Conservation (phyloP, 495 filamentous ascomycete species). For the Neurospora sp. region DNA sequence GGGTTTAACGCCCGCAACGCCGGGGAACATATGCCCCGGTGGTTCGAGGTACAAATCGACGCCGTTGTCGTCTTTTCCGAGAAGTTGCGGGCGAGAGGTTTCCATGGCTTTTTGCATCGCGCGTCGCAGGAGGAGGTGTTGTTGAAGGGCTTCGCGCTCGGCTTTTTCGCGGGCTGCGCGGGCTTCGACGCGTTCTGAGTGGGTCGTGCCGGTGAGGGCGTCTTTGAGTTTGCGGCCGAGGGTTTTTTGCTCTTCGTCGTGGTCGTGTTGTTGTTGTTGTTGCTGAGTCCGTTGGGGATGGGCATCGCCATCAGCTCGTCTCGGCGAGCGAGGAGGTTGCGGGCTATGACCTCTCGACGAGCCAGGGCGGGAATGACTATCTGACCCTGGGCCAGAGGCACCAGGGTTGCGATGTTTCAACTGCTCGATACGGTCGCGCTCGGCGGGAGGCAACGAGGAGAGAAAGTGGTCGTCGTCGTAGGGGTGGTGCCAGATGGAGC, state of each 20-base stretch:
- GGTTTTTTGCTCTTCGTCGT: background rate
- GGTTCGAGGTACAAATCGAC: constrained; percentile 17
- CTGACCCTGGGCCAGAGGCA: background rate
- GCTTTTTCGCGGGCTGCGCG: constrained; percentile 2
- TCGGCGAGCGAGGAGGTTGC: background rate
- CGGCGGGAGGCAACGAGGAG: constrained; percentile 1
- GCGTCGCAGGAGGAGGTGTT: constrained; percentile 14
- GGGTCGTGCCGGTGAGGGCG: constrained; percentile 17
- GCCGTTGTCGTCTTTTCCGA: constrained; percentile 13
- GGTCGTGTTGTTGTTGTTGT: background rate
- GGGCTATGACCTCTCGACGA: background rate
- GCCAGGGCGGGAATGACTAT: background rate
- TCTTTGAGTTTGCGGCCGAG: constrained; percentile 18
- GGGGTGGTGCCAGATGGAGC: constrained; percentile 25
- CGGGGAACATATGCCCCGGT: constrained; percentile 12
- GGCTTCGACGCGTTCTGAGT: constrained; percentile 10
- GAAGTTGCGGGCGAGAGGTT: constrained; percentile 6
- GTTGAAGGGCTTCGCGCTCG: constrained; percentile 16
- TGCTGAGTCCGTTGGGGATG: background rate
- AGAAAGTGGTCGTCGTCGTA: constrained; percentile 21
- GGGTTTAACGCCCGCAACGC: constrained; percentile 2
- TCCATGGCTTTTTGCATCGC: constrained; percentile 14
- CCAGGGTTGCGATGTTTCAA: background rate
- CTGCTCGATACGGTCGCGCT: constrained; percentile 4
- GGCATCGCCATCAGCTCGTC: no score